Conservation (phyloP, 164 flowering plant species). For the Macadamia tetraphylla region DNA sequence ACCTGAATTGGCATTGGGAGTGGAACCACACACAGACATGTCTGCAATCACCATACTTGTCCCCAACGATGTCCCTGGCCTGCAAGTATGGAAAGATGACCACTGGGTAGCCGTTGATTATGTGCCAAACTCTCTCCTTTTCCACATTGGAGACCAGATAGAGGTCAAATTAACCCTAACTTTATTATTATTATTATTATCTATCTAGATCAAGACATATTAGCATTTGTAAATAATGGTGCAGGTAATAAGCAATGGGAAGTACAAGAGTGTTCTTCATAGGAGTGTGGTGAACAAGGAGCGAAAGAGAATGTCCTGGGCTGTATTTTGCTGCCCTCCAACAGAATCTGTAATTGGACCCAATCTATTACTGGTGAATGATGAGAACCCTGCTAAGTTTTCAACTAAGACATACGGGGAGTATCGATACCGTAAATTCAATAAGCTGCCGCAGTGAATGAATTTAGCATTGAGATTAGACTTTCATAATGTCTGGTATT, state of each 20-base stretch:
- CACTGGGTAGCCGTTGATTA: constrained; percentile 41
- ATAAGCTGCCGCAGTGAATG: constrained; percentile 31
- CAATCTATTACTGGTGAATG: constrained; percentile 31
- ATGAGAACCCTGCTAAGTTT: constrained; percentile 32
- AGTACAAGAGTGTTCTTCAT: constrained; percentile 49
- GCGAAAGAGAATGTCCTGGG: constrained; percentile 48
- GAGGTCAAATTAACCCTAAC: constrained; percentile 27
- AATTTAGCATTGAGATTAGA: neutral
- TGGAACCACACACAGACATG: constrained; percentile 64
- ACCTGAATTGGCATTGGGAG: constrained; percentile 47
- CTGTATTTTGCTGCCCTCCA: constrained; percentile 41
- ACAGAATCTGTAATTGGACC: constrained; percentile 39
- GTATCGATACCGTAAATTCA: constrained; percentile 41
- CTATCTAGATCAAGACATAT: neutral
- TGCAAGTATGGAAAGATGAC: constrained; percentile 41
- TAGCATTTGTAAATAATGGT: no score
- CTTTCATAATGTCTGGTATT: no score
- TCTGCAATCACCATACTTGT: constrained; percentile 42
- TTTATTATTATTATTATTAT: neutral
- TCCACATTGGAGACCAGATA: constrained; percentile 47
- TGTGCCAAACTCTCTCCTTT: constrained; percentile 31
- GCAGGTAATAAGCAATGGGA: constrained; percentile 53
- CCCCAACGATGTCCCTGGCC: constrained; percentile 42
- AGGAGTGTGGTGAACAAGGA: constrained; percentile 54
- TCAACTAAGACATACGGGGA: constrained; percentile 40